Evolutionary conservation across 2,329 filamentous ascomycete species (phyloP).

Genomic region (Chrysosporium keratinophilum): DNA sequence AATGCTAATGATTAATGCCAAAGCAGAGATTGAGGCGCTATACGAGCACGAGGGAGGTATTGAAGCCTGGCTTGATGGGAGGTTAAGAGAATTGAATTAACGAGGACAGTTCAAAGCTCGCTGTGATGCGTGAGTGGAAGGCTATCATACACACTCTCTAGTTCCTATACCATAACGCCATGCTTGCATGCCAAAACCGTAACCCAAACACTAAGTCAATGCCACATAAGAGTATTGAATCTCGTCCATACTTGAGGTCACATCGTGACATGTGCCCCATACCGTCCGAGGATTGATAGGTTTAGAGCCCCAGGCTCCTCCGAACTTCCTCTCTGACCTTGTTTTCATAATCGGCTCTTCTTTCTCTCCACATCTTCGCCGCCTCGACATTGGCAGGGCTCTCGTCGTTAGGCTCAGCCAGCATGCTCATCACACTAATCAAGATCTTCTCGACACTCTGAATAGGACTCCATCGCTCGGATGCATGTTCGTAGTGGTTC

Average conservation of each 20-base stretch:
- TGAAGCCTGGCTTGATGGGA: conserved; percentile 35
- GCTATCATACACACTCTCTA: background rate
- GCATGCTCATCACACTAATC: conserved; percentile 81
- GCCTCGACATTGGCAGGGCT: conserved; percentile 93
- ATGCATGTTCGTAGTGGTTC: conserved; percentile 82
- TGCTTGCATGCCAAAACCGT: background rate
- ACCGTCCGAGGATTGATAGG: background rate
- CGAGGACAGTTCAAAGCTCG: background rate
- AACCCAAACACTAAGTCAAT: background rate
- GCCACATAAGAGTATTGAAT: background rate
- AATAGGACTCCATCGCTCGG: conserved; percentile 88
- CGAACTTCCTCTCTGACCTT: conserved; percentile 75
- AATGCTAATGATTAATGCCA: conserved; percentile 53
- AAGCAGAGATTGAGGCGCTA: conserved; percentile 52
- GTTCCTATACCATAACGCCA: background rate
- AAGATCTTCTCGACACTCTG: conserved; percentile 93
- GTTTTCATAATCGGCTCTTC: conserved; percentile 70
- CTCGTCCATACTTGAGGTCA: background rate
- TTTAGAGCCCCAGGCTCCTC: conserved; percentile 62
- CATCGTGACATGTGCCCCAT: background rate
- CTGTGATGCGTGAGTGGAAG: background rate
- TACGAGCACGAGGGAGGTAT: conserved; percentile 36
- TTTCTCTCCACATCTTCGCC: conserved; percentile 72
- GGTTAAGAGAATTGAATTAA: background rate
- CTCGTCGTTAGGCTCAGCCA: conserved; percentile 89